Evolutionary conservation across 805 yeast genomes (phyloP).

Genomic region (Saccharomyces paradoxus): DNA sequence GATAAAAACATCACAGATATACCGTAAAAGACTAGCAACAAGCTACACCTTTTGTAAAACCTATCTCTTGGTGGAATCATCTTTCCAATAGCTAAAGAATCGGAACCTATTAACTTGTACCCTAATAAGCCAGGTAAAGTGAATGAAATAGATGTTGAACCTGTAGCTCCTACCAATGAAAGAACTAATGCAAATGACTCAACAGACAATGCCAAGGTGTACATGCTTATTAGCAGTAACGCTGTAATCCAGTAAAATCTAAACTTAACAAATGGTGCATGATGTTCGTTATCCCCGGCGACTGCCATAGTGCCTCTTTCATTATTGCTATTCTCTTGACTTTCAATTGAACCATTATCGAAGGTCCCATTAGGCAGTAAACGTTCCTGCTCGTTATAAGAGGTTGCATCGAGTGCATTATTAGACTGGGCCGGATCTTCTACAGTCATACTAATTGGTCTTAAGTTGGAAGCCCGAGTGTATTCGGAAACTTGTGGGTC

Average conservation of each 20-base stretch:
- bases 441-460: conserved; percentile 6
- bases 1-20: conserved; percentile 63
- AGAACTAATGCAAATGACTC: conserved; percentile 71
- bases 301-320: not conserved
- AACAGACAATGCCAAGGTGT: conserved; percentile 56
- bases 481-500: conserved; percentile 1
- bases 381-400: not conserved
- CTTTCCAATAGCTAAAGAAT: conserved; percentile 23
- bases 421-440: not conserved
- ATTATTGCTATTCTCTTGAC: not conserved
- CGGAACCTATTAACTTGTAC: conserved; percentile 50
- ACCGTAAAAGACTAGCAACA: conserved; percentile 61
- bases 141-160: conserved; percentile 85
- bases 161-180: conserved; percentile 88
- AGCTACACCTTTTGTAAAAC: conserved; percentile 38
- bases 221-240: conserved; percentile 41
- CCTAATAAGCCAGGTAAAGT: conserved; percentile 86
- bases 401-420: not conserved
- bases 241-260: conserved; percentile 36
- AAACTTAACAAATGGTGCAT: conserved; percentile 14
- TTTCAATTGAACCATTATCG: not conserved
- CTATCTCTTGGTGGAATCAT: conserved; percentile 24
- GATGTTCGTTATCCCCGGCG: conserved; percentile 7
- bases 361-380: not conserved
- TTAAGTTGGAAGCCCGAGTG: not conserved